Conservation (phyloP, 805 yeast species). For the Candida hungchunana region DNA sequence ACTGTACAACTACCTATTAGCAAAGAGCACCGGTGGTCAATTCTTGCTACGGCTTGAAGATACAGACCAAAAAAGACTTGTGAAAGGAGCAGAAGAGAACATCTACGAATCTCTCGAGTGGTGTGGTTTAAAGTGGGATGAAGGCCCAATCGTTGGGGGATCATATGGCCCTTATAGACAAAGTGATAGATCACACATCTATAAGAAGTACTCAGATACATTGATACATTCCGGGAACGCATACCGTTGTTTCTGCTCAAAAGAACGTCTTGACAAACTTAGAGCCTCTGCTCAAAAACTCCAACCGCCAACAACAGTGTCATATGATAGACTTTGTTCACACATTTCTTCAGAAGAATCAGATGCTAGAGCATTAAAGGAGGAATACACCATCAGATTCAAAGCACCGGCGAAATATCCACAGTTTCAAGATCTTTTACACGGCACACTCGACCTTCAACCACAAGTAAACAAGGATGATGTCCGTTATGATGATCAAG, state of each 20-base stretch:
- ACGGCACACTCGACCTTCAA: conserved; percentile 72
- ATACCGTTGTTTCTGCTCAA: conserved; percentile 82
- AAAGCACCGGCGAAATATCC: conserved; percentile 72
- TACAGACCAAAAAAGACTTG: conserved; percentile 80
- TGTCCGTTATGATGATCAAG: conserved; percentile 83
- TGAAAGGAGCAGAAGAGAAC: conserved; percentile 77
- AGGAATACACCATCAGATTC: conserved; percentile 60
- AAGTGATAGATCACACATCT: conserved; percentile 69
- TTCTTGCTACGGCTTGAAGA: conserved; percentile 86
- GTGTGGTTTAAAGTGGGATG: conserved; percentile 77
- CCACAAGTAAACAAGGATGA: conserved; percentile 72
- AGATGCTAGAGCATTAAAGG: conserved; percentile 29
- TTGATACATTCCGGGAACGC: conserved; percentile 68
- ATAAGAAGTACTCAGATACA: conserved; percentile 51
- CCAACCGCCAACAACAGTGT: conserved; percentile 85
- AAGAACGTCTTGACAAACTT: conserved; percentile 64
- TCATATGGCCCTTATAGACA: conserved; percentile 75
- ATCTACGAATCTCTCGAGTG: conserved; percentile 71
- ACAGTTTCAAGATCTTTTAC: conserved; percentile 64
- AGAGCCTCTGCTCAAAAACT: conserved; percentile 69
- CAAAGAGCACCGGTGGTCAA: conserved; percentile 73
- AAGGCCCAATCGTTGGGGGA: conserved; percentile 56
- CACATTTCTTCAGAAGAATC: conserved; percentile 41
- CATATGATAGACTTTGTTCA: conserved; percentile 83
- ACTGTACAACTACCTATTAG: conserved; percentile 78